Evolutionary conservation across 495 filamentous ascomycete genomes (phyloP), one percentile per base, ranked within the genome.

Genomic region (Tuber indicum): DNA sequence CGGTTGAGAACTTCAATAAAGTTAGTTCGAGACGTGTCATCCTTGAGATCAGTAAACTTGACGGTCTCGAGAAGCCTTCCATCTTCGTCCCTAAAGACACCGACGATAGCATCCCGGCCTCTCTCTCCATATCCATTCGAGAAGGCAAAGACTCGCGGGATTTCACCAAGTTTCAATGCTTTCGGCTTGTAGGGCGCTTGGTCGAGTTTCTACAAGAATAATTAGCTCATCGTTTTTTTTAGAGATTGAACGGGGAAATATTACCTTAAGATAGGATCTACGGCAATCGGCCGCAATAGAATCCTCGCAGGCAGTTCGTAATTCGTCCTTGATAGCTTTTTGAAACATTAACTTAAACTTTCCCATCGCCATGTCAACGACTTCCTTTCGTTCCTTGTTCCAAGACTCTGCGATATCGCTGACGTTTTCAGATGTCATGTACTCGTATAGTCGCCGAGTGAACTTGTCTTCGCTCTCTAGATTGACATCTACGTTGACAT

Each of bases 131-230:
- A 88, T 73, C 96, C 96, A 78, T 93, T 94, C 3, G 94, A 93
- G 26, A 99, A 83, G 2, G 93, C 88, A 44, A 99, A 89, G 45
- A 97, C 93, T 42, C 95, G 91, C 41, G 96, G 94, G 9, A 90
- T 89, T 23, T 95, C 97, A 23, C 96, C 96, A 58, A 96, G 86
- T 17, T 92, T 87, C 91, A 97, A 92, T n/a, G 94, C 95, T 84
- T 93, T 93, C 23, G 96, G 94, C 82, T 97, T 97, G 85, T 94
- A 94, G 3, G 96, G 95, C 19, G 96, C 94, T 85, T 99, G 96
- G 83, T 99, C 96, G 46, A 99, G 89, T 81, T 91, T 91, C 85
- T 83, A 41, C 39, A 75, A 73, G 39, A 43, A 52, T 46, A 49
- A 9, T 52, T 80, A 58, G 77, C 45, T 42, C 47, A 72, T 23